Evolutionary conservation across 164 flowering plant species (phyloP), one percentile per base, ranked within the genome.

Genomic region (Warburgia ugandensis): DNA sequence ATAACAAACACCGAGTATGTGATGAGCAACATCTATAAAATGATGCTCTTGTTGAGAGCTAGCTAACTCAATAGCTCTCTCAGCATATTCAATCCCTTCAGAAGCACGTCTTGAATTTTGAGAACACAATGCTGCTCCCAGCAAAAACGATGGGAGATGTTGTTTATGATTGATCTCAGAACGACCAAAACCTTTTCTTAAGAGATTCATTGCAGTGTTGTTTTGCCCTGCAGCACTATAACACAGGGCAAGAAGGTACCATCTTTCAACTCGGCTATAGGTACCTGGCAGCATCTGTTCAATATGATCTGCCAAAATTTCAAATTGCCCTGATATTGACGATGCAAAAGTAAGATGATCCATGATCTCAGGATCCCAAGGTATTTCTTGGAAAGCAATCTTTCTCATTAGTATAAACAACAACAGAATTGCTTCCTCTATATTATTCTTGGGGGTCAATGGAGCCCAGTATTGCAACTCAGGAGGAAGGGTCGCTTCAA

Each of bases 211-310:
- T 13, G 97, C 92, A 20, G 63, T 69, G 39, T 84, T 78, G 67
- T 66, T 66, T 61, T 79, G 81, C 31, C 92, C 95, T 2, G 78
- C 74, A 29, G 95, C 82, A 66, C 78, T 66, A 58, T 86, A 86
- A 70, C 99, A 94, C 48, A 94, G 92, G 56, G 94, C 82, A 29
- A 94, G 95, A 70, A 79, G 48, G 64, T 83, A 82, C 99, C 97
- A 94, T 50, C 97, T 75, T 54, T 86, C 87, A 23, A 66, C 72
- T 62, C 97, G 66, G 45, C 45, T 57, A 46, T 82, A 86, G 10
- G 68, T 53, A 29, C 94, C 87, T 0, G 99, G 97, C 50, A 88
- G 72, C 40, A 61, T 66, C 65, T 82, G 87, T 75, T 94, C 99
- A 29, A 84, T 52, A 63, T 80, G 80, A n/a, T 69, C 57, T 2